These are phyloP conservation scores for Avena insularis DNA, from an alignment of 176 grass and related monocot species.

Conservation along the genomic window DNA sequence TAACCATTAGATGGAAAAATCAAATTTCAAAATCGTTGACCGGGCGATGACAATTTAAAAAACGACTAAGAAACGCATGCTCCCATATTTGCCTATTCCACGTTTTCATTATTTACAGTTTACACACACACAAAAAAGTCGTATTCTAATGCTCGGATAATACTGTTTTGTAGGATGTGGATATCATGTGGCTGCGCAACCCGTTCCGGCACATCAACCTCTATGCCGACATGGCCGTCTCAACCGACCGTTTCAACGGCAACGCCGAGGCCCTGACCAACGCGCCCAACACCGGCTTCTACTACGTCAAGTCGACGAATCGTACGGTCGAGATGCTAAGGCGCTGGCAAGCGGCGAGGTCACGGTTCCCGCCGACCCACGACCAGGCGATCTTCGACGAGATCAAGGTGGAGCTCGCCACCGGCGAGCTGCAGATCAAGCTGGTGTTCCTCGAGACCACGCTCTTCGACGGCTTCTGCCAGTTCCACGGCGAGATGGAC, in stretches of 20 bases:
- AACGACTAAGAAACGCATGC: neutral
- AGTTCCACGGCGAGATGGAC: constrained; percentile 25
- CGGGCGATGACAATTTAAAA: neutral
- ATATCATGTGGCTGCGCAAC: constrained; percentile 64
- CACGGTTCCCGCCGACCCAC: constrained; percentile 31
- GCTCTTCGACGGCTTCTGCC: constrained; percentile 23
- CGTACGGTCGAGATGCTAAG: constrained; percentile 41
- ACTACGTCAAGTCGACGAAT: constrained; percentile 53
- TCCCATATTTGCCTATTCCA: neutral
- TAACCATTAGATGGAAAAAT: neutral
- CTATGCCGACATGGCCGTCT: constrained; percentile 49
- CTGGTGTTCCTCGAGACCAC: neutral
- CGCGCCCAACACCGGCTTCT: constrained; percentile 57
- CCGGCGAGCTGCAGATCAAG: neutral
- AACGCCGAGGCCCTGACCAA: constrained; percentile 31
- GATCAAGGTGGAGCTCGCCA: constrained; percentile 10
- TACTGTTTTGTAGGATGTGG: constrained; percentile 49
- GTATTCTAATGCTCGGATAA: neutral
- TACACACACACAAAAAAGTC: neutral
- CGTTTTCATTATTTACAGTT: too few relatives aligned
- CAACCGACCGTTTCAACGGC: constrained; percentile 51
- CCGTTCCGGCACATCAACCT: constrained; percentile 55
- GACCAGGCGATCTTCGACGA: constrained; percentile 57
- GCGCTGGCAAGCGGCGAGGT: constrained; percentile 47
- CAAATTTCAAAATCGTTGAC: neutral